Conservation (phyloP, 2,329 filamentous ascomycete species). For the Colletotrichum coccodes region DNA sequence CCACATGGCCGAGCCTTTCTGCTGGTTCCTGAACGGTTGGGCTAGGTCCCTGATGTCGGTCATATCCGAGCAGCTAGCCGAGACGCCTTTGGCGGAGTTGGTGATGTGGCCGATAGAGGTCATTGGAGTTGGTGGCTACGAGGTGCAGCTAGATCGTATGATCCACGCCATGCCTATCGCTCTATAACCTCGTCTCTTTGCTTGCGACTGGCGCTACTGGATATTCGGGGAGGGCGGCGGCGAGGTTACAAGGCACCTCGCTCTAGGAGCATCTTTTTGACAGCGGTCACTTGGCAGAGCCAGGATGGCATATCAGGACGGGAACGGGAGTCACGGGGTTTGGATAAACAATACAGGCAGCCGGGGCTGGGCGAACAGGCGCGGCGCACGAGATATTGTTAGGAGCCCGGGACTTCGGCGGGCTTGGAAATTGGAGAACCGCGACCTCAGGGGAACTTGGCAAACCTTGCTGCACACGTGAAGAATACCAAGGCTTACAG, state of each 20-base stretch:
- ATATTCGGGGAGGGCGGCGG: neutral
- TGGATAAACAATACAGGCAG: neutral
- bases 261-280: neutral
- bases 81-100: conserved; percentile 19
- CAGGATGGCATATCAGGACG: neutral
- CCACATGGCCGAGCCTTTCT: conserved; percentile 33
- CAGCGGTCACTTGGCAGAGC: neutral
- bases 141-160: conserved; percentile 11
- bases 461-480: conserved; percentile 2
- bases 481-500: neutral
- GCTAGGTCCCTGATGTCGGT: conserved; percentile 8
- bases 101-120: conserved; percentile 20
- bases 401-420: neutral
- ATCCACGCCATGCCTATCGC: conserved; percentile 9
- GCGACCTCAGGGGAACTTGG: conserved; percentile 4
- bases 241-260: neutral
- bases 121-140: conserved; percentile 12
- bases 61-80: conserved; percentile 19
- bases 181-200: neutral
- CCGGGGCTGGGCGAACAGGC: neutral
- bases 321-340: neutral
- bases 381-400: neutral
- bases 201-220: no score
- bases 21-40: conserved; percentile 35
- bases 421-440: neutral